phyloP scores from a whole-genome alignment of 2,329 filamentous ascomycete species.

The Diplodia mutila region DNA sequence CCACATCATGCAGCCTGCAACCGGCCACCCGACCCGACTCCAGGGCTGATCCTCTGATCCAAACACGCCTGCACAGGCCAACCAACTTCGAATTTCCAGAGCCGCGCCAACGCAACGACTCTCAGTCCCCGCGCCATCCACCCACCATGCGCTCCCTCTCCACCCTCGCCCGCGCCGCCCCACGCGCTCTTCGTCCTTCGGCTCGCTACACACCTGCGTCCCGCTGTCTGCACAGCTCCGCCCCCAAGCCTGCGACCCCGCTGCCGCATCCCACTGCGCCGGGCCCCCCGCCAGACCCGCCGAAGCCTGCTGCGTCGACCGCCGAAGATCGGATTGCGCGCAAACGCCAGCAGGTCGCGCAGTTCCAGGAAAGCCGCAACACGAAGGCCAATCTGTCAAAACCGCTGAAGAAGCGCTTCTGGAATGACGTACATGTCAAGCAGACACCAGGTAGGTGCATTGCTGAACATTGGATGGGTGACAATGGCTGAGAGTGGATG shows the following conservation, averaged over 20 bases:
- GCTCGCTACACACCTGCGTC: neutral
- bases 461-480: neutral
- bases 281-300: slow-evolving; percentile 63
- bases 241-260: slow-evolving; percentile 55
- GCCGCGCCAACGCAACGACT: neutral
- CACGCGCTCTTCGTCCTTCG: neutral
- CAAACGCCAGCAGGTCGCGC: slow-evolving; percentile 55
- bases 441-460: slow-evolving; percentile 58
- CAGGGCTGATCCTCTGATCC: slow-evolving; percentile 21
- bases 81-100: slow-evolving; percentile 6
- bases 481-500: neutral
- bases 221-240: slow-evolving; percentile 49
- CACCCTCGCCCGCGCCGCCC: neutral
- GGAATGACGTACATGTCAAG: slow-evolving; percentile 78
- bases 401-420: slow-evolving; percentile 75
- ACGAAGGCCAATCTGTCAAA: slow-evolving; percentile 48
- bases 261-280: slow-evolving; percentile 61
- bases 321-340: slow-evolving; percentile 53
- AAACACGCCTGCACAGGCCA: slow-evolving; percentile 17
- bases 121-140: neutral
- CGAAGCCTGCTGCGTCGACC: slow-evolving; percentile 53
- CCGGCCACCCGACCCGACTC: slow-evolving; percentile 5
- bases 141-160: slow-evolving; percentile 11
- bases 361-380: slow-evolving; percentile 52
- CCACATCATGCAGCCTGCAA: slow-evolving; percentile 14